Evolutionary conservation across 1,284 basidiomycete genomes (phyloP).

Genomic region (Lentinula novae-zelandiae): DNA sequence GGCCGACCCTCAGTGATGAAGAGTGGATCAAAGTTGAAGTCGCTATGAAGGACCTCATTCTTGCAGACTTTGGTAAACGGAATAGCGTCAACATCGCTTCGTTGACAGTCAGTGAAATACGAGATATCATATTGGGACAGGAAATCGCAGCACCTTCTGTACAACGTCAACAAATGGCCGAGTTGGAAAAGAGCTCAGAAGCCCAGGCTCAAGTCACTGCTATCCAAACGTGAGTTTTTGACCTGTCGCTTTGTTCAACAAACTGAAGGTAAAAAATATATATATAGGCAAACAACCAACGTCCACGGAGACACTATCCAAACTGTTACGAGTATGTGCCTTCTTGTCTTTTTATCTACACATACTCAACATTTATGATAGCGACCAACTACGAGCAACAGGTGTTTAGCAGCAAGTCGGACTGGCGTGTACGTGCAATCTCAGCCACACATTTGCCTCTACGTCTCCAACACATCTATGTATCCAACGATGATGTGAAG

Average conservation of each 20-base stretch:
- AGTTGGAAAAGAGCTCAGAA: constrained; percentile 94
- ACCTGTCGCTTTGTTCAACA: no score
- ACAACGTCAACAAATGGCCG: constrained; percentile 99
- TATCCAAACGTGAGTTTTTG: constrained; percentile 73
- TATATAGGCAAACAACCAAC: constrained; percentile 95
- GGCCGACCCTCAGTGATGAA: constrained; percentile 93
- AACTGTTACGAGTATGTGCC: constrained; percentile 83
- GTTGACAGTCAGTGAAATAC: constrained; percentile 92
- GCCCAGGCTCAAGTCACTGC: constrained; percentile 96
- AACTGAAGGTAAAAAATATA: no score
- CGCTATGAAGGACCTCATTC: constrained; percentile 91
- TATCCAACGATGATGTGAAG: constrained; percentile 98
- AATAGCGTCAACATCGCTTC: constrained; percentile 99
- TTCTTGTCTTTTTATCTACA: not conserved
- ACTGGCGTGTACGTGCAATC: constrained; percentile 97
- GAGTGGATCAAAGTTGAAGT: constrained; percentile 99
- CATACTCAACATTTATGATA: constrained; percentile 21
- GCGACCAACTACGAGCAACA: constrained; percentile 98
- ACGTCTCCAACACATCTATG: constrained; percentile 97
- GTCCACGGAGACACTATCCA: constrained; percentile 97
- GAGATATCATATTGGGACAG: constrained; percentile 96
- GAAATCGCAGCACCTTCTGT: constrained; percentile 91
- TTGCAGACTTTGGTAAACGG: constrained; percentile 97
- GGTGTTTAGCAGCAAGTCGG: constrained; percentile 97
- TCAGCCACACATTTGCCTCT: constrained; percentile 95